These are phyloP conservation scores for Colletotrichum brevisporum DNA, from an alignment of 2,329 filamentous ascomycete species.

Conservation along the genomic window DNA sequence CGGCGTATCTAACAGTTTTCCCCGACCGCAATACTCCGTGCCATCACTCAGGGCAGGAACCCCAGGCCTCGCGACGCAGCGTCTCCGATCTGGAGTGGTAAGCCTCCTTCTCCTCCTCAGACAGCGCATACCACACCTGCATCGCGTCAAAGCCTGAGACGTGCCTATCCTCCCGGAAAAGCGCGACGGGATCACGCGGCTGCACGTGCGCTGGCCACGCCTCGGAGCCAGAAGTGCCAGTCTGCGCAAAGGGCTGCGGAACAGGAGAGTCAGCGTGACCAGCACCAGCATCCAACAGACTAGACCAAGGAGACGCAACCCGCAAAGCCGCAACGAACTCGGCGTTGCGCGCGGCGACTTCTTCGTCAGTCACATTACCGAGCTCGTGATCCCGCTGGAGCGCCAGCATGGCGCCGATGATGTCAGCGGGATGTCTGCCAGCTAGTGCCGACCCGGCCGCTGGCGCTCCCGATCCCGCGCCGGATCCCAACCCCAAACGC, in stretches of 20 bases:
- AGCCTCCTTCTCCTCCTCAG: background rate
- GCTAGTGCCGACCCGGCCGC: background rate
- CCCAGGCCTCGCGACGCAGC: conserved; percentile 13
- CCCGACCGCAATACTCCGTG: too few relatives aligned
- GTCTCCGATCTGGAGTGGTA: conserved; percentile 10
- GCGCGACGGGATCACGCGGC: background rate
- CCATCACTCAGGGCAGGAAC: too few relatives aligned
- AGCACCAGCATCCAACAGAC: too few relatives aligned
- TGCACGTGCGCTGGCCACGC: background rate
- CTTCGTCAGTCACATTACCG: conserved; percentile 1
- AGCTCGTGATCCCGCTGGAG: background rate
- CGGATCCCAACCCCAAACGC: too few relatives aligned
- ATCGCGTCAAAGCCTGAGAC: background rate
- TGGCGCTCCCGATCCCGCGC: background rate
- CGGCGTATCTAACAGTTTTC: too few relatives aligned
- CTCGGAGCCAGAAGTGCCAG: background rate
- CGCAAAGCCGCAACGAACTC: background rate
- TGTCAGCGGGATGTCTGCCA: background rate
- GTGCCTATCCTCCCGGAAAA: background rate
- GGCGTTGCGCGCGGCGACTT: background rate
- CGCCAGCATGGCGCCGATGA: background rate
- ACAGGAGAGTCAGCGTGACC: too few relatives aligned
- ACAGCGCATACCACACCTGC: background rate
- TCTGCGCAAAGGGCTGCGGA: too few relatives aligned
- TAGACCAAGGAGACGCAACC: too few relatives aligned